Evolutionary conservation across 768 basidiomycete genomes (phyloP), one percentile per base, ranked within the genome.

Genomic region (Cytidiella melzeri): DNA sequence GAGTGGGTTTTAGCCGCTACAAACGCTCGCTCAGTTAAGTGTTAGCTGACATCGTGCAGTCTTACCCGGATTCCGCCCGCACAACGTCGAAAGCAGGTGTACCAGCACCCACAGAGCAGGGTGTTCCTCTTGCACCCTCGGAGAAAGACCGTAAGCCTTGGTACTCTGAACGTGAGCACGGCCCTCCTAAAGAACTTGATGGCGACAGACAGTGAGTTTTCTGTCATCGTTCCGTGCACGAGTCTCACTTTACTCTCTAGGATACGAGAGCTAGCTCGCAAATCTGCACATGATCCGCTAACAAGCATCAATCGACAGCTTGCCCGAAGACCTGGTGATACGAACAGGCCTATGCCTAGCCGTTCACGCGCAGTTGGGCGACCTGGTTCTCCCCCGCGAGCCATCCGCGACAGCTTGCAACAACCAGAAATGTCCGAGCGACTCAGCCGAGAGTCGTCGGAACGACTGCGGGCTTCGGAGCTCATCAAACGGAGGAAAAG

Each of bases 111-210:
- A 73, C 74, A 0, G 89, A 92, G 45, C 80, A 79, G 55, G 89
- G 90, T 15, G 63, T 89, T 6, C 72, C 86, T 1, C 70, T 92
- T 4, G 88, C 84, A 1, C 90, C 90, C 0, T 76, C 79, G 3
- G 76, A 72, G 4, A 84, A 88, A 57, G 90, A 92, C 53, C 75
- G 89, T 10, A 82, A 80, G 20, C 88, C 89, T 4, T 92, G 89
- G 89, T 92, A 92, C 62, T 65, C 67, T 0, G 62, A 66, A 45
- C 39, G 44, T 15, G 43, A 42, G 18, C 46, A 52, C 20, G 58
- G 57, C 34, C 51, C 53, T 15, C 47, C 52, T 25, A 46, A 51
- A 27, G 59, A 60, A 20, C 25, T 48, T 13, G 56, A 64, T 11
- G 63, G 60, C 4, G 63, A 61, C 20, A 55, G 52, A 43, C 47